Evolutionary conservation across 331 rosid genomes (phyloP).

Genomic region (Malus hybrid): DNA sequence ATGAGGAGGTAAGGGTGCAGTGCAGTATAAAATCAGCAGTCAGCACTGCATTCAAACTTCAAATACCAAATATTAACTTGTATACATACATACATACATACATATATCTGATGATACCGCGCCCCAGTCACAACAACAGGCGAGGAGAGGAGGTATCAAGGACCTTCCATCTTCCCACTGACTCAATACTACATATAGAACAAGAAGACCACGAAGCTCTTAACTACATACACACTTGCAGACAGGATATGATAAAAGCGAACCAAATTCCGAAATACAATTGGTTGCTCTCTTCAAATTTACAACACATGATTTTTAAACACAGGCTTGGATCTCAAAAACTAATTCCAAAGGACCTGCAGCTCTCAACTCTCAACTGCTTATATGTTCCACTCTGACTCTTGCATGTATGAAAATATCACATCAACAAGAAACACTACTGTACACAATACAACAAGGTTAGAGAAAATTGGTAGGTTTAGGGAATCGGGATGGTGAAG

Average conservation of each 20-base stretch:
- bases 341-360: background rate
- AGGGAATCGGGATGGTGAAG: constrained; percentile 4
- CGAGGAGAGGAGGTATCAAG: background rate
- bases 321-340: constrained; percentile 45
- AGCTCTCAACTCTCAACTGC: background rate
- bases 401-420: background rate
- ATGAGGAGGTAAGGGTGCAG: too few species aligned
- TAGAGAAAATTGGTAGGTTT: constrained; percentile 14
- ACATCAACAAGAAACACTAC: constrained; percentile 5
- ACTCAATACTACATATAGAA: too few species aligned
- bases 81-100: background rate
- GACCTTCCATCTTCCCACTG: background rate
- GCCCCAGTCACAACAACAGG: too few species aligned
- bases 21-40: too few species aligned
- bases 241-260: background rate
- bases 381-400: background rate
- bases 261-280: constrained; percentile 5
- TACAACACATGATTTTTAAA: background rate
- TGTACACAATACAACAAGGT: constrained; percentile 9
- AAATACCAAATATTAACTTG: background rate
- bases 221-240: constrained; percentile 13
- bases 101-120: too few species aligned
- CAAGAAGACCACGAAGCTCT: constrained; percentile 2
- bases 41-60: too few species aligned
- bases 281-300: constrained; percentile 2